Evolutionary conservation across 2,329 filamentous ascomycete species (phyloP).

Genomic region (Westerdykella ornata): DNA sequence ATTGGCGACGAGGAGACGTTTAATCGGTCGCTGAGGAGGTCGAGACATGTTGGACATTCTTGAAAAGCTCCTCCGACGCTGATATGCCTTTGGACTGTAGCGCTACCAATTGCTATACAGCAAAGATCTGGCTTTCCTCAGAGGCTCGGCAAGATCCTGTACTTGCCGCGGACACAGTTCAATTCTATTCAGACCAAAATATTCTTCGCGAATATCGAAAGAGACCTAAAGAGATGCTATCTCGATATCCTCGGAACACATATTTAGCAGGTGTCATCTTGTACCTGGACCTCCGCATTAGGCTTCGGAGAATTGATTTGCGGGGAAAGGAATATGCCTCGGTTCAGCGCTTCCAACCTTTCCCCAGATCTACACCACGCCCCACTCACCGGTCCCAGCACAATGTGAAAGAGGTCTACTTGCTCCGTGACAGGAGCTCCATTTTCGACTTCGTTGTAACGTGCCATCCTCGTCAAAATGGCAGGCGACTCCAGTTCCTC

Average conservation of each 20-base stretch:
- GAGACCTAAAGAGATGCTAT: background rate
- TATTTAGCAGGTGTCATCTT: background rate
- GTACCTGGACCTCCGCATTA: background rate
- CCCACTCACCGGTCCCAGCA: conserved; percentile 2
- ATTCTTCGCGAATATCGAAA: background rate
- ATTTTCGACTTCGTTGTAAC: background rate
- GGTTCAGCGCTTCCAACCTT: conserved; percentile 16
- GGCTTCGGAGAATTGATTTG: background rate
- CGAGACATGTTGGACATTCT: conserved; percentile 13
- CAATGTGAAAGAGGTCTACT: conserved; percentile 15
- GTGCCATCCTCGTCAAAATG: conserved; percentile 10
- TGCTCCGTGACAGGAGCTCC: conserved; percentile 12
- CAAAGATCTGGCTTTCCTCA: conserved; percentile 8
- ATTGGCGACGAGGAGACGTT: conserved; percentile 49
- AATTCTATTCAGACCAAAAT: background rate
- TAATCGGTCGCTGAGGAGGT: conserved; percentile 37
- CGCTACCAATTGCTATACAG: background rate
- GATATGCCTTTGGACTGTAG: background rate
- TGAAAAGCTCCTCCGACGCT: background rate
- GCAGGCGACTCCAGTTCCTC: conserved; percentile 16
- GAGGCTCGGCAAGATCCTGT: conserved; percentile 7
- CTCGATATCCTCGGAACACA: background rate
- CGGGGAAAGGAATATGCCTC: conserved; percentile 15
- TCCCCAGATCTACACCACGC: conserved; percentile 14
- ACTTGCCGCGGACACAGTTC: background rate